Evolutionary conservation across 352 stramenopile species (phyloP).

Genomic region (Globisporangium orthogonon): DNA sequence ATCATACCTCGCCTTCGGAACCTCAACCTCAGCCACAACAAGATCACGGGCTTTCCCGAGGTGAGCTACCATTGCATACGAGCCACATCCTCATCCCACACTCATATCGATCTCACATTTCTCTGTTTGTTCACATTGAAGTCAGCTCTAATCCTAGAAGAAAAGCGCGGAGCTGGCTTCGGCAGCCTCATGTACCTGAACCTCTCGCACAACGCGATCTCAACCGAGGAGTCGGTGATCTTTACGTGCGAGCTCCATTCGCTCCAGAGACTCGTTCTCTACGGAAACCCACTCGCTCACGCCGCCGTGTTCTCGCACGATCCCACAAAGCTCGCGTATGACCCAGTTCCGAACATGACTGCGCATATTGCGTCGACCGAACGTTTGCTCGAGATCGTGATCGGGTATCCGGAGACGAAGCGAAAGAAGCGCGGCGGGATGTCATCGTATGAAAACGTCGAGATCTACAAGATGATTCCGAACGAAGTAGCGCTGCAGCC

Average conservation of each 20-base stretch:
- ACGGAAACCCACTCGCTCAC: slow-evolving; percentile 64
- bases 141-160: slow-evolving; percentile 43
- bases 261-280: slow-evolving; percentile 65
- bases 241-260: slow-evolving; percentile 40
- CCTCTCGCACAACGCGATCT: slow-evolving; percentile 64
- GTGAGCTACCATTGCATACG: slow-evolving; percentile 12
- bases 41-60: slow-evolving; percentile 65
- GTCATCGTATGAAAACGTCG: slow-evolving; percentile 58
- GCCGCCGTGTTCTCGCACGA: slow-evolving; percentile 58
- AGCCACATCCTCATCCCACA: neutral
- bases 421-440: slow-evolving; percentile 42
- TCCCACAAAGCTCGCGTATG: slow-evolving; percentile 56
- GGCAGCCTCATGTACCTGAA: slow-evolving; percentile 70
- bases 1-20: slow-evolving; percentile 61
- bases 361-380: slow-evolving; percentile 22
- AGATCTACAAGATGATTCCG: slow-evolving; percentile 82
- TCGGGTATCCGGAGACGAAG: slow-evolving; percentile 64
- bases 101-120: neutral
- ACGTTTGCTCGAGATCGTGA: slow-evolving; percentile 27
- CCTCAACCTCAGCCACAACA: slow-evolving; percentile 80
- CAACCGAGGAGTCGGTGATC: slow-evolving; percentile 38
- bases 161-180: slow-evolving; percentile 59
- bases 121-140: neutral
- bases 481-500: slow-evolving; percentile 49
- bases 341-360: slow-evolving; percentile 57